A percentile compares a stretch with the other conserved stretches of the same genome.
Conservation (phyloP, 1,284 basidiomycete species). For the Ustilago bromivora region DNA sequence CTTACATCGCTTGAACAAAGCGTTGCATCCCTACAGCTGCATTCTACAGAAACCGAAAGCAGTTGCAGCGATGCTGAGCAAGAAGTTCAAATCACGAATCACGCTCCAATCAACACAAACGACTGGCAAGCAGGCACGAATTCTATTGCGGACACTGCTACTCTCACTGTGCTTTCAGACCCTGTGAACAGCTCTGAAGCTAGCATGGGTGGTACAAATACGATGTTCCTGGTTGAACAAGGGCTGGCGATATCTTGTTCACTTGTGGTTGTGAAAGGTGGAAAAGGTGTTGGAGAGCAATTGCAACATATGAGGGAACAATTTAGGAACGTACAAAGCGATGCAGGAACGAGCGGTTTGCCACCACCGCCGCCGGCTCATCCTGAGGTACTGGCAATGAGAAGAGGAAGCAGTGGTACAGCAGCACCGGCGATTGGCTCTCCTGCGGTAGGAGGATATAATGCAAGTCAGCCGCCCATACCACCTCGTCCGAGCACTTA, state of each 20-base stretch:
- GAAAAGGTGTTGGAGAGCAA: neutral
- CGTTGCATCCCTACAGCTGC: conserved; percentile 5
- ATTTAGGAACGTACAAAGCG: neutral
- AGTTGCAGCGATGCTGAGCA: conserved; percentile 4
- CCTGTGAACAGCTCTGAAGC: neutral
- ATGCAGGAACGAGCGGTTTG: too few species aligned
- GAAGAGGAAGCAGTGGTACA: conserved; percentile 1
- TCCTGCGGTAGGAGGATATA: neutral
- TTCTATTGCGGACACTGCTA: conserved; percentile 22
- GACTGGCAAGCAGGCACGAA: neutral
- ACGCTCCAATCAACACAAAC: conserved; percentile 15
- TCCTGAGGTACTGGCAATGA: conserved; percentile 10
- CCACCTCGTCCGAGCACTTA: conserved; percentile 7
- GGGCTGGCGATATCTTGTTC: conserved; percentile 28
- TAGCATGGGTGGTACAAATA: conserved; percentile 17
- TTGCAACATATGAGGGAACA: conserved; percentile 1
- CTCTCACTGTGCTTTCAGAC: conserved; percentile 28
- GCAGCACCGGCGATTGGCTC: neutral
- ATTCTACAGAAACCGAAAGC: neutral
- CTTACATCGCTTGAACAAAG: conserved; percentile 1
- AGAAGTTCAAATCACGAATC: neutral
- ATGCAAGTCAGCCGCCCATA: conserved; percentile 2
- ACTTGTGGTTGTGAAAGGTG: conserved; percentile 21
- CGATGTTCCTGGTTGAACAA: conserved; percentile 18
- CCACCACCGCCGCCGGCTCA: conserved; percentile 14